Percentiles rank a stretch among this genome's conserved stretches.
phyloP scores from a whole-genome alignment of 441 rosid species.

The Corymbia citriodora region DNA sequence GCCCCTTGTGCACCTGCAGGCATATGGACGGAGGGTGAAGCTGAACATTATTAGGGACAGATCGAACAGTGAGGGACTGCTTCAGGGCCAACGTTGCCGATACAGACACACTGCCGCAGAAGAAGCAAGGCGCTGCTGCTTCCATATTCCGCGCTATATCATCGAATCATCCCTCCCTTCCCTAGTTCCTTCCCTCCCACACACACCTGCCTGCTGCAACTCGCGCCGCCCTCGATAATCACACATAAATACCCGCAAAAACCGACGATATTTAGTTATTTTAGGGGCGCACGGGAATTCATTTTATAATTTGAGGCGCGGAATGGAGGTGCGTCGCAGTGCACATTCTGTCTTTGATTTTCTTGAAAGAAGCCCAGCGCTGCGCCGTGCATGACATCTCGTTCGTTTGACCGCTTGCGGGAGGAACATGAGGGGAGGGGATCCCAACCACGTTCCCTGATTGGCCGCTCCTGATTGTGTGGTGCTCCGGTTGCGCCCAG shows the following conservation, averaged over 20 bases:
- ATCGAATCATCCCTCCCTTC: neutral
- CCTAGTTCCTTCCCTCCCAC: neutral
- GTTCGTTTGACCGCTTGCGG: neutral
- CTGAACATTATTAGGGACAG: neutral
- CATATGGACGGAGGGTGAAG: neutral
- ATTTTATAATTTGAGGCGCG: neutral
- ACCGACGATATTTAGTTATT: neutral
- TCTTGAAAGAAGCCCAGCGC: neutral
- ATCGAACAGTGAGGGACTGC: neutral
- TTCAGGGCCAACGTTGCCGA: neutral
- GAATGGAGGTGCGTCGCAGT: neutral
- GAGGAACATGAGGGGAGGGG: conserved; percentile 23
- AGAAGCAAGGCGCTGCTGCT: conserved; percentile 23
- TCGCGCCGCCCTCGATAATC: neutral
- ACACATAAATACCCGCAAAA: neutral
- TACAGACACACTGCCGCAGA: neutral
- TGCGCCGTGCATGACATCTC: neutral
- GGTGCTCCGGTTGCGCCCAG: conserved; percentile 4
- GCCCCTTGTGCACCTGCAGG: neutral
- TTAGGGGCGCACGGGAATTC: neutral
- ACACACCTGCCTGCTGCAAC: conserved; percentile 9
- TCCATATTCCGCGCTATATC: neutral
- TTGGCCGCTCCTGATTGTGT: conserved; percentile 46
- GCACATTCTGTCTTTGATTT: neutral
- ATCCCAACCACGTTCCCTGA: conserved; percentile 27